These are phyloP conservation scores for Lactarius quietus DNA, from an alignment of 768 basidiomycete genomes.

Conservation along the genomic window DNA sequence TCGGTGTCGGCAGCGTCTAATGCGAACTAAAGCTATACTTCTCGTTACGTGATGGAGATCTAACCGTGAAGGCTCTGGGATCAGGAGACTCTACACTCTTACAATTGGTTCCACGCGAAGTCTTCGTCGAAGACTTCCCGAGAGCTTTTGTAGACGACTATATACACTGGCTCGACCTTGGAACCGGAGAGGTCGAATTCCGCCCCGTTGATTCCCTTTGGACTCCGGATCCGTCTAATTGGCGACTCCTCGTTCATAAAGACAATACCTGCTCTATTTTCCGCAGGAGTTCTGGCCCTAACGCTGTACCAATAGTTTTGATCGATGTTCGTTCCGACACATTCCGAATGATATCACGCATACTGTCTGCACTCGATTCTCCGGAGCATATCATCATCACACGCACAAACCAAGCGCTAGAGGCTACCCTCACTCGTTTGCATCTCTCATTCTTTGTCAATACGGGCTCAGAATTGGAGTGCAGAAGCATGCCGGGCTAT, in stretches of 20 bases:
- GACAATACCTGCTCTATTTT: background rate
- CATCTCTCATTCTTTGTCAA: constrained; percentile 40
- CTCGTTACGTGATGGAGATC: background rate
- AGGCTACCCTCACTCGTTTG: constrained; percentile 37
- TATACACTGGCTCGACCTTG: constrained; percentile 37
- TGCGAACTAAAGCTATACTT: background rate
- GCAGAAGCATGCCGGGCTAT: constrained; percentile 40
- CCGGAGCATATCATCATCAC: background rate
- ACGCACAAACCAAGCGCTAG: background rate
- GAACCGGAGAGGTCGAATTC: constrained; percentile 31
- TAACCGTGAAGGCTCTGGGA: background rate
- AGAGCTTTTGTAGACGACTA: constrained; percentile 19
- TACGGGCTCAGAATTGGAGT: constrained; percentile 34
- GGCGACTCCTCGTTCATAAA: background rate
- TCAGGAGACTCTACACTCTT: background rate
- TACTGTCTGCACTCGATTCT: background rate
- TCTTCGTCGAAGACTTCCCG: constrained; percentile 34
- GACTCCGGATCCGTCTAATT: constrained; percentile 15
- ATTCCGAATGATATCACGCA: background rate
- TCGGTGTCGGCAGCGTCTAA: background rate
- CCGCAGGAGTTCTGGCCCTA: background rate
- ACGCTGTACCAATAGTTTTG: background rate
- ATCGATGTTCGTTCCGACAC: background rate
- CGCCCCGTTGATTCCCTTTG: constrained; percentile 25
- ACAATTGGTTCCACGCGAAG: constrained; percentile 35